Percentiles rank a stretch among this genome's conserved stretches.
phyloP scores from a whole-genome alignment of 768 basidiomycete genomes.

The Macrolepiota dolichaula region DNA sequence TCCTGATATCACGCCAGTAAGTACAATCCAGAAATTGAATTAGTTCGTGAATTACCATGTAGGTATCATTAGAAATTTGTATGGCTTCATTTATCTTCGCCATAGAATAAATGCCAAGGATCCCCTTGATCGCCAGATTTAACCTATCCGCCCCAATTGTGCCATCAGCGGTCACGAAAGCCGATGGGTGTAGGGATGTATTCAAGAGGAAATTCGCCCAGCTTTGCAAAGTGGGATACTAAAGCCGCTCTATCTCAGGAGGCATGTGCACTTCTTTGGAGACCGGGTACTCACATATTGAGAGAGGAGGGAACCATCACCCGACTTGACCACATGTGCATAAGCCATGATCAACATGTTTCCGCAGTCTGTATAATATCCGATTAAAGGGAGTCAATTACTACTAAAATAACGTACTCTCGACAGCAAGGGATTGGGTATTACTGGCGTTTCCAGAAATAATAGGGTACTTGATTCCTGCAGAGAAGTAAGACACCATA shows the following conservation, averaged over 20 bases:
- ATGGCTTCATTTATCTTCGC: conserved; percentile 38
- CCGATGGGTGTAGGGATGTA: conserved; percentile 34
- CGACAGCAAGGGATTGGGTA: conserved; percentile 17
- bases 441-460: conserved; percentile 14
- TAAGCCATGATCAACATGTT: conserved; percentile 60
- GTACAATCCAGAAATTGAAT: background rate
- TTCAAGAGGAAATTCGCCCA: conserved; percentile 50
- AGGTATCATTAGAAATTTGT: conserved; percentile 21
- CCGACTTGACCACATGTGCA: conserved; percentile 29
- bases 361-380: conserved; percentile 39
- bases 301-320: conserved; percentile 32
- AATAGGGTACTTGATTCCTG: conserved; percentile 13
- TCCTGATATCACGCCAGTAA: background rate
- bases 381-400: background rate
- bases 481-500: background rate
- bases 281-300: conserved; percentile 42
- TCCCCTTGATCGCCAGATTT: conserved; percentile 60
- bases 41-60: conserved; percentile 20
- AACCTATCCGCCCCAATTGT: conserved; percentile 36
- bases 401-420: conserved; percentile 17
- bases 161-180: conserved; percentile 21
- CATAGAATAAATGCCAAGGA: conserved; percentile 54
- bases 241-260: conserved; percentile 11
- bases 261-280: conserved; percentile 37
- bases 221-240: conserved; percentile 42